Conservation (phyloP, 805 yeast species). For the Wickerhamomyces bovis region DNA sequence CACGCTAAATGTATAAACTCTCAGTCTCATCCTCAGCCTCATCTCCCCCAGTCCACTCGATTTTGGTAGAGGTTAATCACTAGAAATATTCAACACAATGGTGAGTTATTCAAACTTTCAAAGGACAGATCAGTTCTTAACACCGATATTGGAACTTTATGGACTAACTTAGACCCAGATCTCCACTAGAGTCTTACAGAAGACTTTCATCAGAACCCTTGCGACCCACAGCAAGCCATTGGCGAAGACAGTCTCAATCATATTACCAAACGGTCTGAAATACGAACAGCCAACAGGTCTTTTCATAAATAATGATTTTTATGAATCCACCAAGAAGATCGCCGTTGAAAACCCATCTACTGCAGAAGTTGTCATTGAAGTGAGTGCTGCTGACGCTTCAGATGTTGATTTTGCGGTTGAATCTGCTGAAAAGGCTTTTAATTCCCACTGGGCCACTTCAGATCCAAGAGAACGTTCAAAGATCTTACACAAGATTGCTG, state of each 20-base stretch:
- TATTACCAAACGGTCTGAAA: constrained; percentile 57
- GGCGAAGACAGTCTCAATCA: constrained; percentile 36
- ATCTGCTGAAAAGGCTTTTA: constrained; percentile 59
- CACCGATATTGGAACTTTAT: not conserved
- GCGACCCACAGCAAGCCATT: not conserved
- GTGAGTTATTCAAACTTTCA: not conserved
- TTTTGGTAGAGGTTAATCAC: too few species aligned
- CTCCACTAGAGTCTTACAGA: not conserved
- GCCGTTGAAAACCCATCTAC: constrained; percentile 54
- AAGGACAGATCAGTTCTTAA: not conserved
- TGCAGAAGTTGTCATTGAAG: constrained; percentile 52
- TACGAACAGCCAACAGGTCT: constrained; percentile 84
- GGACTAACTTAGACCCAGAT: not conserved
- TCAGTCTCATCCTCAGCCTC: not conserved
- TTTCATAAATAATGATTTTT: constrained; percentile 82
- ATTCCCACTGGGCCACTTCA: constrained; percentile 48
- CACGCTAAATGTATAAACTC: not conserved
- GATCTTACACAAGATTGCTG: constrained; percentile 56
- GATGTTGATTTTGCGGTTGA: constrained; percentile 69
- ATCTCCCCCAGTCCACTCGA: not conserved
- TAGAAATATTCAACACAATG: not conserved
- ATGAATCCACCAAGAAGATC: constrained; percentile 50
- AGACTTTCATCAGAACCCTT: not conserved
- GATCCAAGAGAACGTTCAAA: constrained; percentile 54
- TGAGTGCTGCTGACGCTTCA: constrained; percentile 50